Evolutionary conservation across 1,284 basidiomycete species (phyloP), one percentile per base, ranked within the genome.

Genomic region (Sporisorium reilianum): DNA sequence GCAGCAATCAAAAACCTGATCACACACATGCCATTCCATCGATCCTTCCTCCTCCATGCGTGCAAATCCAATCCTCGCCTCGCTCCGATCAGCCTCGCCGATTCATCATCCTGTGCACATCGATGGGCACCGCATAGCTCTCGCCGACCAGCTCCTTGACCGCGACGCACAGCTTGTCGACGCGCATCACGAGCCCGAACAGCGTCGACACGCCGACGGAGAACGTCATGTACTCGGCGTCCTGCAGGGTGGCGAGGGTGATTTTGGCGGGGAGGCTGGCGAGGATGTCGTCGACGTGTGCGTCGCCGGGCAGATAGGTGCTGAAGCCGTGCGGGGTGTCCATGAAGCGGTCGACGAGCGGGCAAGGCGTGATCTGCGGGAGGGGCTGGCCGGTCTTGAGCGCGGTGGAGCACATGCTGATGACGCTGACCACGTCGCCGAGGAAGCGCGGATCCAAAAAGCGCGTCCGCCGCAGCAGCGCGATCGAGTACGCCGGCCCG

Each of bases 351-450:
- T 93, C 90, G 0, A 94, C 86, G 3, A 95, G 87, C 0, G 93
- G 93, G 72, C 91, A 91, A 0, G 93, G 92, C 0, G 92, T 94
- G 49, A 95, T 92, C 80, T 95, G 93, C 0, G 93, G 93, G 20
- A 95, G 85, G 0, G 93, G 90, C 14, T 87, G 87, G 5, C 91
- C 93, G 0, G 90, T 91, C n/a, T 90, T 88, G 32, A 95, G 86
- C 1, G 93, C 89, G 0, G 86, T 84, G 0, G 86, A 84, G 84
- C 86, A 71, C 81, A 85, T 83, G 18, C 42, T 53, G 34, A 79
- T 69, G 89, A 92, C 60, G 25, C 52, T 38, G 30, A 79, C 64
- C 45, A 66, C 55, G 69, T 94, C 93, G 2, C 93, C 93, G 64
- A 94, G 89, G 77, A 95, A 95, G 68, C 91, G 89, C 0, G 91